phyloP scores from a whole-genome alignment of 768 basidiomycete species.

The Pleurotus djamor region DNA sequence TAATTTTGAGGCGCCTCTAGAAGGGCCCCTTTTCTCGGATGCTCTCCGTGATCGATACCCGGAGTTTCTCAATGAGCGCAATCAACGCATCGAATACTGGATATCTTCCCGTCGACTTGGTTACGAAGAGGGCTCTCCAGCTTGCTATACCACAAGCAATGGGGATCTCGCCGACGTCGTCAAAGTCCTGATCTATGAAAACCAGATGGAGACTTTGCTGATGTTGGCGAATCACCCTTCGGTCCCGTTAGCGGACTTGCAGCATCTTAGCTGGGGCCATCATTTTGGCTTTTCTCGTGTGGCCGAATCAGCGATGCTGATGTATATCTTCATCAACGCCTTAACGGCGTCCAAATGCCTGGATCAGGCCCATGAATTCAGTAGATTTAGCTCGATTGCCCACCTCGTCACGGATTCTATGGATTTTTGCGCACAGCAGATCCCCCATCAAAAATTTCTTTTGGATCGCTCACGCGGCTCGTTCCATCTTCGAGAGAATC shows the following conservation, averaged over 20 bases:
- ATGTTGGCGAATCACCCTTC: constrained; percentile 34
- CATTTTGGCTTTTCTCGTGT: constrained; percentile 30
- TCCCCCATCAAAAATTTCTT: constrained; percentile 26
- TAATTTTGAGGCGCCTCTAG: constrained; percentile 13
- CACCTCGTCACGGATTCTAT: constrained; percentile 10
- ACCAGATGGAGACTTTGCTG: constrained; percentile 25
- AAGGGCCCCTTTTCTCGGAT: constrained; percentile 23
- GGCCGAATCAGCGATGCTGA: constrained; percentile 22
- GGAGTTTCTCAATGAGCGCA: constrained; percentile 22
- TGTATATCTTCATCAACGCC: constrained; percentile 35
- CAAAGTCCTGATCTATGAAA: constrained; percentile 31
- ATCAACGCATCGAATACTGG: constrained; percentile 31
- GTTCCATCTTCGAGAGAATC: constrained; percentile 7
- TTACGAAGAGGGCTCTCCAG: not conserved
- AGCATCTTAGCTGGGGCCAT: constrained; percentile 24
- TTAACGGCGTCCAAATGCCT: constrained; percentile 25
- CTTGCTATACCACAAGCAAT: constrained; percentile 16
- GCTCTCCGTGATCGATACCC: constrained; percentile 23
- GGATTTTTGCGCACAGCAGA: constrained; percentile 28
- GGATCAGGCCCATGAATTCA: constrained; percentile 22
- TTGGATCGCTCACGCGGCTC: constrained; percentile 4
- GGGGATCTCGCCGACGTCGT: constrained; percentile 30
- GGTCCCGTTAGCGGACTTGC: constrained; percentile 23
- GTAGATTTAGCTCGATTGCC: constrained; percentile 18
- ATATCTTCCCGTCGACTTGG: constrained; percentile 9